A percentile compares a stretch with the other conserved stretches of the same genome.
Conservation (phyloP, 1,139 yeast species). For the Keqinozyma sinolaborantium region DNA sequence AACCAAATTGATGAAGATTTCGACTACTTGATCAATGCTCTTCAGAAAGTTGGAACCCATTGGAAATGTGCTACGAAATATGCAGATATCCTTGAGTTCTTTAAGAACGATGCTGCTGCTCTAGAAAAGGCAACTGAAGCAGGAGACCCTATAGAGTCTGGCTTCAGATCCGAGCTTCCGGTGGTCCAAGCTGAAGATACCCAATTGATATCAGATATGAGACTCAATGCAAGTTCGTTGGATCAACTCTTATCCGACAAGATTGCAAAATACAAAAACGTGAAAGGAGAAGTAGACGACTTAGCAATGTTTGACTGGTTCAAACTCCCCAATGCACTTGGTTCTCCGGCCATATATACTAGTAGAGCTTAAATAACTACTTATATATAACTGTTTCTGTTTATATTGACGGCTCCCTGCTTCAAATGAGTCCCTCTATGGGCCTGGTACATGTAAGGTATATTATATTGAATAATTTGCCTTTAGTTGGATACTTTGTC, state of each 20-base stretch:
- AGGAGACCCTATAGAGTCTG: constrained; percentile 6
- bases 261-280: constrained; percentile 10
- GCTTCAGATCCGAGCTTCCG: constrained; percentile 2
- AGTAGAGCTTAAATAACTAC: too few relatives aligned
- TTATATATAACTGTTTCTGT: too few relatives aligned
- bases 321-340: constrained; percentile 13
- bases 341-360: too few relatives aligned
- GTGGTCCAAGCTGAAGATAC: constrained; percentile 12
- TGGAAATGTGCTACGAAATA: constrained; percentile 15
- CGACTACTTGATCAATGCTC: constrained; percentile 9
- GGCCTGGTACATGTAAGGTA: too few relatives aligned
- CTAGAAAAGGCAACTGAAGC: constrained; percentile 8
- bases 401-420: too few relatives aligned
- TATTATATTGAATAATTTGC: too few relatives aligned
- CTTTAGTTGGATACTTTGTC: too few relatives aligned
- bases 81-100: constrained; percentile 15
- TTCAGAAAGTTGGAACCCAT: constrained; percentile 10
- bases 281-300: constrained; percentile 10
- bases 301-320: constrained; percentile 15
- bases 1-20: constrained; percentile 11
- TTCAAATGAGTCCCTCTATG: too few relatives aligned
- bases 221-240: constrained; percentile 13
- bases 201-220: constrained; percentile 12
- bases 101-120: constrained; percentile 12
- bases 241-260: constrained; percentile 12